Evolutionary conservation across 2,329 filamentous ascomycete genomes (phyloP).

Genomic region (Coccinonectria pachysandricola): DNA sequence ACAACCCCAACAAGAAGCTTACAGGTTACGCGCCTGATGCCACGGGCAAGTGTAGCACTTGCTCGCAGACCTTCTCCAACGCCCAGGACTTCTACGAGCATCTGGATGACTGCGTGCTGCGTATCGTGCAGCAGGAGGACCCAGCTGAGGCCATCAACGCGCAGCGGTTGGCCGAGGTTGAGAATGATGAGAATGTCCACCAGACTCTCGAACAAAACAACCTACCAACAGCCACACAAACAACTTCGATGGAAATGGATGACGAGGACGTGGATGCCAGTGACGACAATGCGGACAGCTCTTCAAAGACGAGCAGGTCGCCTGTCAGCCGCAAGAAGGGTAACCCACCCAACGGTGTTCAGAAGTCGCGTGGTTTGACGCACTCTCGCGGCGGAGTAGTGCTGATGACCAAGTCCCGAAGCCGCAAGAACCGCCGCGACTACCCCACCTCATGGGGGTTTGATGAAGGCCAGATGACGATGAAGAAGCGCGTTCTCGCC

Average conservation of each 20-base stretch:
- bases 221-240: conserved; percentile 36
- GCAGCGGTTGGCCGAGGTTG: conserved; percentile 54
- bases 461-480: conserved; percentile 85
- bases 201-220: conserved; percentile 56
- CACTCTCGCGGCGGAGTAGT: conserved; percentile 66
- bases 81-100: conserved; percentile 99
- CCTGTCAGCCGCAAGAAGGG: conserved; percentile 42
- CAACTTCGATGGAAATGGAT: conserved; percentile 35
- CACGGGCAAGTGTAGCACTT: conserved; percentile 92
- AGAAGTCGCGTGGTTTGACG: conserved; percentile 64
- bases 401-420: conserved; percentile 45
- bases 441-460: conserved; percentile 94
- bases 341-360: conserved; percentile 46
- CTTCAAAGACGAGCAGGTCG: conserved; percentile 35
- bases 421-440: conserved; percentile 84
- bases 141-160: conserved; percentile 60
- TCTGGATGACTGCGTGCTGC: conserved; percentile 66
- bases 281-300: conserved; percentile 38
- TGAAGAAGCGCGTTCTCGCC: conserved; percentile 93
- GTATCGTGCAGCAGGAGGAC: conserved; percentile 62
- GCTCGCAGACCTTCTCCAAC: conserved; percentile 79
- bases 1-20: conserved; percentile 55
- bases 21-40: conserved; percentile 64
- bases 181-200: conserved; percentile 51
- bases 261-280: conserved; percentile 43